Conservation (phyloP, 148 eudicot genomes). For the Pouteria glomerata region DNA sequence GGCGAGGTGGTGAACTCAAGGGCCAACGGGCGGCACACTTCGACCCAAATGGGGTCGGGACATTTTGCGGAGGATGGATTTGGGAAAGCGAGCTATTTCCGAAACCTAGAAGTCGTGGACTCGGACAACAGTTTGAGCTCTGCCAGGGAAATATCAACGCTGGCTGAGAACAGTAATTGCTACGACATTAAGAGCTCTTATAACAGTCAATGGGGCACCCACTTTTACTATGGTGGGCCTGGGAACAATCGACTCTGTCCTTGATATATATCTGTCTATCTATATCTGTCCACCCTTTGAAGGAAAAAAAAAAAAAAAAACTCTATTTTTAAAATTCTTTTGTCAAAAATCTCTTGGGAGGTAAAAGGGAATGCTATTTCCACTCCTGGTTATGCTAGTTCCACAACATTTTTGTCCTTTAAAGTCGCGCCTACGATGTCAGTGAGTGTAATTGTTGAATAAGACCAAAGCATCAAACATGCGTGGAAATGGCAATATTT, state of each 20-base stretch:
- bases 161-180: slow-evolving; percentile 84
- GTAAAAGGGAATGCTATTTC: slow-evolving; percentile 32
- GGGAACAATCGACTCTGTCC: slow-evolving; percentile 78
- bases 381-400: slow-evolving; percentile 26
- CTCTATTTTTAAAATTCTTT: no score
- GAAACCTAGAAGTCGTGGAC: slow-evolving; percentile 83
- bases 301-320: slow-evolving; percentile 2
- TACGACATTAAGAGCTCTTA: slow-evolving; percentile 74
- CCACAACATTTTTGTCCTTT: not conserved
- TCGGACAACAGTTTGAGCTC: slow-evolving; percentile 75
- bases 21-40: slow-evolving; percentile 61
- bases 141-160: slow-evolving; percentile 57
- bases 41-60: slow-evolving; percentile 97
- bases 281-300: not conserved
- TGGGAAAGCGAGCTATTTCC: slow-evolving; percentile 76
- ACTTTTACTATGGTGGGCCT: slow-evolving; percentile 97
- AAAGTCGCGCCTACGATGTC: not conserved
- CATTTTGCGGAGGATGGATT: slow-evolving; percentile 79
- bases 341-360: not conserved
- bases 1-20: slow-evolving; percentile 88
- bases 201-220: slow-evolving; percentile 75
- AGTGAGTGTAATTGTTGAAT: slow-evolving; percentile 5
- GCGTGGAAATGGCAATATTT: slow-evolving; percentile 21
- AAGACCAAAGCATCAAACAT: slow-evolving; percentile 17
- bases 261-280: slow-evolving; percentile 11